phyloP scores from a whole-genome alignment of 208 protist genomes.

The Zelonia costaricensis region DNA sequence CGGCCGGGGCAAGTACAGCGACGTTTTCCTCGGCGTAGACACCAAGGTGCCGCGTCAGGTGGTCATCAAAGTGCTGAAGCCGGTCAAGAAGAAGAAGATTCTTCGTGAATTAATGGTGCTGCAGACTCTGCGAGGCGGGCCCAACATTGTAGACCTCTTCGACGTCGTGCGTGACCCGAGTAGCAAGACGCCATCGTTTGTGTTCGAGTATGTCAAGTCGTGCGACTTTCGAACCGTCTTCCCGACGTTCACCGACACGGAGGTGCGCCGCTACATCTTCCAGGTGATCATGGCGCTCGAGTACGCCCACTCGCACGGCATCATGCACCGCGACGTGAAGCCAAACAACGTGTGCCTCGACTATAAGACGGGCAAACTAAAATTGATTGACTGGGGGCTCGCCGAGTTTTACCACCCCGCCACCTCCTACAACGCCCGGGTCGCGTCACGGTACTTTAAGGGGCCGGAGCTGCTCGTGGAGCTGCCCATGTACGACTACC shows the following conservation, averaged over 20 bases:
- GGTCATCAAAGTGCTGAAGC: slow-evolving; percentile 99
- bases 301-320: slow-evolving; percentile 97
- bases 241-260: slow-evolving; percentile 96
- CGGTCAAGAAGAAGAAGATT: slow-evolving; percentile 99
- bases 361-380: slow-evolving; percentile 93
- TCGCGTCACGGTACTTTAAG: slow-evolving; percentile 99
- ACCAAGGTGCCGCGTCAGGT: slow-evolving; percentile 82
- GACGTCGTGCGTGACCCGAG: slow-evolving; percentile 98
- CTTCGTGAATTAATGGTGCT: slow-evolving; percentile 99
- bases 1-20: slow-evolving; percentile 99
- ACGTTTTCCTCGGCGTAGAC: slow-evolving; percentile 99
- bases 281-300: slow-evolving; percentile 97
- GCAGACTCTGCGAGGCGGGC: slow-evolving; percentile 97
- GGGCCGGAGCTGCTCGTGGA: slow-evolving; percentile 98
- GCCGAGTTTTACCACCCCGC: slow-evolving; percentile 99
- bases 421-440: slow-evolving; percentile 98
- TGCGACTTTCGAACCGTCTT: slow-evolving; percentile 97
- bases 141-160: slow-evolving; percentile 98
- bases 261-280: slow-evolving; percentile 99
- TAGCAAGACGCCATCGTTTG: slow-evolving; percentile 98
- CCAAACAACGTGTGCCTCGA: slow-evolving; percentile 99
- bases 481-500: slow-evolving; percentile 99
- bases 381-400: slow-evolving; percentile 99
- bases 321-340: slow-evolving; percentile 99
- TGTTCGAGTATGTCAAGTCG: slow-evolving; percentile 99